These are phyloP conservation scores for Ogataea allantospora DNA, from an alignment of 805 yeast species.

Conservation along the genomic window DNA sequence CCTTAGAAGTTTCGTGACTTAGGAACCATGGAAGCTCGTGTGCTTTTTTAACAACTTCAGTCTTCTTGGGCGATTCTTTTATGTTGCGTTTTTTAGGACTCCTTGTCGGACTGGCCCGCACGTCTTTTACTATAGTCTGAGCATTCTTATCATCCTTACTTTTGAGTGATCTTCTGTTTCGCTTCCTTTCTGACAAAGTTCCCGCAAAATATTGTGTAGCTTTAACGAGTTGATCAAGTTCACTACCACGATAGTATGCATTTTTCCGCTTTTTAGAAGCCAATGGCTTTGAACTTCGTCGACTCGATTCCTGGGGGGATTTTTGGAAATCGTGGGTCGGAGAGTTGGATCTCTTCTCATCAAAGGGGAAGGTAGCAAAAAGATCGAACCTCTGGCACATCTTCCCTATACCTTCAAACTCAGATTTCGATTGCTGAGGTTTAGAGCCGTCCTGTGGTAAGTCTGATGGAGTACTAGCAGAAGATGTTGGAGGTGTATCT, in stretches of 20 bases:
- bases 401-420: too few relatives aligned
- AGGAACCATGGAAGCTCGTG: slow-evolving; percentile 23
- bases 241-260: slow-evolving; percentile 21
- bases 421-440: neutral
- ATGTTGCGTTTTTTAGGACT: neutral
- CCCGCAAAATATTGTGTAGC: slow-evolving; percentile 28
- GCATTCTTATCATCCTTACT: too few relatives aligned
- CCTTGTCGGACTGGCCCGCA: too few relatives aligned
- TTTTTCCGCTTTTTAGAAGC: neutral
- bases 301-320: too few relatives aligned
- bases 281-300: too few relatives aligned
- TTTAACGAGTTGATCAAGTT: slow-evolving; percentile 21
- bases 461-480: slow-evolving; percentile 5
- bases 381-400: too few relatives aligned
- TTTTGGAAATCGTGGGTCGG: too few relatives aligned
- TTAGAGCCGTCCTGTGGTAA: neutral
- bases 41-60: neutral
- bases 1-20: slow-evolving; percentile 17
- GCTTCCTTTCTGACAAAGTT: neutral
- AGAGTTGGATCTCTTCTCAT: slow-evolving; percentile 1
- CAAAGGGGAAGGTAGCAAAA: too few relatives aligned
- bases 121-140: too few relatives aligned
- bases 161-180: too few relatives aligned
- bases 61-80: neutral
- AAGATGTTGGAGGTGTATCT: slow-evolving; percentile 9